phyloP scores from a whole-genome alignment of 1,139 yeast species.

The Pichia sp. region DNA sequence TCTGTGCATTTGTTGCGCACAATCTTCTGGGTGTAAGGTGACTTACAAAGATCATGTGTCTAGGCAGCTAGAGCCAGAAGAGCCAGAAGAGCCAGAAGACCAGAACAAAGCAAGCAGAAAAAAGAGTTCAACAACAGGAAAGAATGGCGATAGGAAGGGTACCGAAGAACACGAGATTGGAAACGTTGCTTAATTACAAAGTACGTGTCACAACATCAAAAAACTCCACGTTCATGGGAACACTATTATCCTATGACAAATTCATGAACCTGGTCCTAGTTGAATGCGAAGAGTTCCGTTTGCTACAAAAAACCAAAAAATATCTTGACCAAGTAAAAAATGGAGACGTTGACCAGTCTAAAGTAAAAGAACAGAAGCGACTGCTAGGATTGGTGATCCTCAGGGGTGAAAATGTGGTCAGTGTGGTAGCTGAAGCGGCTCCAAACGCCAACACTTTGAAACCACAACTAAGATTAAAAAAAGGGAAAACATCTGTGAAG shows the following conservation, averaged over 20 bases:
- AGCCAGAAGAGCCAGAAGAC: too few species aligned
- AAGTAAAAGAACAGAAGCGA: constrained; percentile 56
- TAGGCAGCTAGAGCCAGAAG: too few species aligned
- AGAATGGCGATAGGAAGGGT: constrained; percentile 17
- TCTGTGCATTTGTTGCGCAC: too few species aligned
- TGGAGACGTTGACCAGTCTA: constrained; percentile 29
- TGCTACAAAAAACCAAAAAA: constrained; percentile 54
- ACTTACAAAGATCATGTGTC: too few species aligned
- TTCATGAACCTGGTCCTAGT: constrained; percentile 82
- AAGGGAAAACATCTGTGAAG: constrained; percentile 31
- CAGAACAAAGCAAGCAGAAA: background rate
- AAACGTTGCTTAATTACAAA: constrained; percentile 67
- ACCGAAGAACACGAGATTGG: constrained; percentile 38
- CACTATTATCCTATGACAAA: constrained; percentile 81
- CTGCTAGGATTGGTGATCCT: constrained; percentile 75
- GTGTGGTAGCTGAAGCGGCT: constrained; percentile 74
- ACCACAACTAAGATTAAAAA: constrained; percentile 30
- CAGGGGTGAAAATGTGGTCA: constrained; percentile 87
- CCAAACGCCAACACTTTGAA: constrained; percentile 40
- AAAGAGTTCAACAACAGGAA: background rate
- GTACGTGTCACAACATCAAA: constrained; percentile 72
- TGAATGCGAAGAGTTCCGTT: constrained; percentile 80
- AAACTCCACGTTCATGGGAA: constrained; percentile 73
- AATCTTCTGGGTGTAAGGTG: too few species aligned
- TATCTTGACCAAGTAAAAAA: constrained; percentile 38